A percentile compares a stretch with the other conserved stretches of the same genome.
phyloP scores from a whole-genome alignment of 345 rosid species.

The Boechera divaricarpa region DNA sequence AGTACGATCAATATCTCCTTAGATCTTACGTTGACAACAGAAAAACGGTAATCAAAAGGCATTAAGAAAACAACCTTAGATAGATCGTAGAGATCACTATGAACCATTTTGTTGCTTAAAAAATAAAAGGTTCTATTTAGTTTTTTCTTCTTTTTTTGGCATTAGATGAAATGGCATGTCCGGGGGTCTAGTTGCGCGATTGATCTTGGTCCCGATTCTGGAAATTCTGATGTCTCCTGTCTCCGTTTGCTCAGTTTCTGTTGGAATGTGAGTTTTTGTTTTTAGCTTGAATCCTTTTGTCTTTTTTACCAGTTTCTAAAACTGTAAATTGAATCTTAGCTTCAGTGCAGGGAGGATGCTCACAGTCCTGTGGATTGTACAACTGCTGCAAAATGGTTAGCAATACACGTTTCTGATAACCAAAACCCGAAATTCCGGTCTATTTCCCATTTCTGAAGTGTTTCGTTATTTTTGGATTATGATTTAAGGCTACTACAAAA shows the following conservation, averaged over 20 bases:
- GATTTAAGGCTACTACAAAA: constrained; percentile 21
- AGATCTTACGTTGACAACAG: constrained; percentile 71
- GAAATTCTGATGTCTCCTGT: constrained; percentile 25
- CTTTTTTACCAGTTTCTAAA: not conserved
- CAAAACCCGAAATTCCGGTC: not conserved
- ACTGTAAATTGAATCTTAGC: constrained; percentile 4
- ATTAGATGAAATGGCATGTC: constrained; percentile 87
- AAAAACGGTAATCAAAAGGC: constrained; percentile 45
- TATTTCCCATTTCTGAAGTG: not conserved
- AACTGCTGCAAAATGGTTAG: constrained; percentile 41
- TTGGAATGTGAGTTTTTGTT: constrained; percentile 44
- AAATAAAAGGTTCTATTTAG: not conserved
- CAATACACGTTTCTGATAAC: not conserved
- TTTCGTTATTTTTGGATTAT: constrained; percentile 1
- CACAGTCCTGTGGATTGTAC: constrained; percentile 47
- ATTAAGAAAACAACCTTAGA: not conserved
- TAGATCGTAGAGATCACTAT: constrained; percentile 15
- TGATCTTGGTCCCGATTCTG: constrained; percentile 27
- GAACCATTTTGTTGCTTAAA: not conserved
- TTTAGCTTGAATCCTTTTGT: not conserved
- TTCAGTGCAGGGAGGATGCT: constrained; percentile 39
- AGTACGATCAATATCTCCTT: constrained; percentile 37
- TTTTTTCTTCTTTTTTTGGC: not conserved
- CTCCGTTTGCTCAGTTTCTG: constrained; percentile 37
- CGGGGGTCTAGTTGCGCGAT: constrained; percentile 71